phyloP scores from a whole-genome alignment of 2,329 filamentous ascomycete genomes.

The Claviceps sorghi region DNA sequence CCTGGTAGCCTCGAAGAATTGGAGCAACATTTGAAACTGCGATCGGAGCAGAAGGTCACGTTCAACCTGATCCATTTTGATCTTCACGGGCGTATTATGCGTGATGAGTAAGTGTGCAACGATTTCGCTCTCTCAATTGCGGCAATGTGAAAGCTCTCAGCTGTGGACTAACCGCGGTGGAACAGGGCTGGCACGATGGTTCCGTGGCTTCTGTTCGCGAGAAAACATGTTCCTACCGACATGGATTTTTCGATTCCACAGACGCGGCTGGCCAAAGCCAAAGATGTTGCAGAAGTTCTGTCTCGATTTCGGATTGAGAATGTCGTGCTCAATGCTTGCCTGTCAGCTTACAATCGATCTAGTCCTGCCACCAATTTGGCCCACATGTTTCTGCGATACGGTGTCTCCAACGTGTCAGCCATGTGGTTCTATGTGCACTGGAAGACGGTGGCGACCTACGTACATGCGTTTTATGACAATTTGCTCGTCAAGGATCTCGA shows the following conservation, averaged over 20 bases:
- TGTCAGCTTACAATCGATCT: conserved; percentile 15
- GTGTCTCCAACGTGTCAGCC: conserved; percentile 15
- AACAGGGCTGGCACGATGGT: conserved; percentile 9
- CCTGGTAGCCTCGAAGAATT: conserved; percentile 14
- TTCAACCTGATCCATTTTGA: conserved; percentile 17
- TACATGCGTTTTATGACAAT: conserved; percentile 14
- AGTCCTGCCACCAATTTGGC: conserved; percentile 13
- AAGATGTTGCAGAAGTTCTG: conserved; percentile 12
- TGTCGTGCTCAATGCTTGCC: conserved; percentile 16
- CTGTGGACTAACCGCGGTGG: neutral
- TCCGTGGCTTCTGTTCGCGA: conserved; percentile 15
- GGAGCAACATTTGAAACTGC: conserved; percentile 10
- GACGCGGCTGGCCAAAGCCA: conserved; percentile 12
- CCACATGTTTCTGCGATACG: conserved; percentile 15
- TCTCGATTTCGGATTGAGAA: conserved; percentile 13
- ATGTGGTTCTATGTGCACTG: conserved; percentile 18
- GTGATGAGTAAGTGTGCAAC: conserved; percentile 11
- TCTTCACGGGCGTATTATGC: conserved; percentile 14
- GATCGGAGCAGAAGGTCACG: conserved; percentile 10
- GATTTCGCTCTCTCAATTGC: neutral
- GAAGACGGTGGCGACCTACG: conserved; percentile 15
- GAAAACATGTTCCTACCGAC: conserved; percentile 6
- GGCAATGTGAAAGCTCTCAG: neutral
- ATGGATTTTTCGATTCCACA: conserved; percentile 10
- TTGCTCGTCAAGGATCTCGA: conserved; percentile 13